phyloP scores from a whole-genome alignment of 768 basidiomycete species.

The Termitomyces sp. region DNA sequence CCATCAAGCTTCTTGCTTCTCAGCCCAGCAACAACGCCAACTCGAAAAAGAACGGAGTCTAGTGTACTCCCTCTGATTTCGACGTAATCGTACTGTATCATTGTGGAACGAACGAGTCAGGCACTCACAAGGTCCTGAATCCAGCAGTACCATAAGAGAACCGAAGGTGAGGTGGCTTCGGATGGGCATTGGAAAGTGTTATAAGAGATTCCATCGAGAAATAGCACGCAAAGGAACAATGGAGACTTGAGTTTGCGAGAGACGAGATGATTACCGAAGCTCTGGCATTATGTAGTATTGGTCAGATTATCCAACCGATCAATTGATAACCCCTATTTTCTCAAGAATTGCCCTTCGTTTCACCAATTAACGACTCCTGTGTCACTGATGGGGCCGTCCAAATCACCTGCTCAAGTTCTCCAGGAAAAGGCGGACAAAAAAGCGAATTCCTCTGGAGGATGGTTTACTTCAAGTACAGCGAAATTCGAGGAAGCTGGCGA shows the following conservation, averaged over 20 bases:
- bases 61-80: constrained; percentile 56
- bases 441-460: constrained; percentile 72
- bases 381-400: constrained; percentile 50
- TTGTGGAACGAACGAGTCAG: constrained; percentile 10
- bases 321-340: constrained; percentile 1
- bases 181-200: constrained; percentile 53
- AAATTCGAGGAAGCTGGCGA: constrained; percentile 97
- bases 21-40: constrained; percentile 85
- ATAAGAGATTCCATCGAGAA: constrained; percentile 42
- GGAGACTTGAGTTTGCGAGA: neutral
- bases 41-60: constrained; percentile 91
- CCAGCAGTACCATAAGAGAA: constrained; percentile 95
- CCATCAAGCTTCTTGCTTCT: constrained; percentile 91
- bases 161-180: constrained; percentile 61
- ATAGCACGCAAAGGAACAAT: constrained; percentile 19
- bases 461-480: constrained; percentile 80
- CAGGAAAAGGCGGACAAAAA: constrained; percentile 94
- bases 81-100: constrained; percentile 10
- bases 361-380: constrained; percentile 12
- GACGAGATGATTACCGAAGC: neutral
- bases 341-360: neutral
- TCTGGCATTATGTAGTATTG: neutral
- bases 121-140: constrained; percentile 80
- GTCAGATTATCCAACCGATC: constrained; percentile 11
- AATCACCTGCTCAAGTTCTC: constrained; percentile 71